phyloP scores from a whole-genome alignment of 805 yeast species.

The Metschnikowia shivogae region DNA sequence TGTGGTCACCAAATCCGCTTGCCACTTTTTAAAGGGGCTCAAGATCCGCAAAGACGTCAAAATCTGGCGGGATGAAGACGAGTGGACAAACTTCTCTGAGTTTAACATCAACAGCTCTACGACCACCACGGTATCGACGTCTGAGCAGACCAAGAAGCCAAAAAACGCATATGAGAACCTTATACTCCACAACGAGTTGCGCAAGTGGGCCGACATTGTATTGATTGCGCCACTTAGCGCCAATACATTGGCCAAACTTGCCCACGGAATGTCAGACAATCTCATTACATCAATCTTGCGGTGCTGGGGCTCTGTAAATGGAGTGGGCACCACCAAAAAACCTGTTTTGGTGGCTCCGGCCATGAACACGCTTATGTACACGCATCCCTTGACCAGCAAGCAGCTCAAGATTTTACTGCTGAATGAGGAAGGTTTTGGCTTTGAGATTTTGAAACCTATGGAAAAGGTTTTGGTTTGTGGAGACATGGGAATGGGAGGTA shows the following conservation, averaged over 20 bases:
- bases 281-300: constrained; percentile 40
- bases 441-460: constrained; percentile 43
- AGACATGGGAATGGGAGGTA: constrained; percentile 48
- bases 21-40: constrained; percentile 59
- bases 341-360: constrained; percentile 47
- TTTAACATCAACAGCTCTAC: constrained; percentile 14
- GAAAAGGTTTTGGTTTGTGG: constrained; percentile 46
- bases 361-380: constrained; percentile 47
- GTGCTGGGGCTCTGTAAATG: constrained; percentile 35
- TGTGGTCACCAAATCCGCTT: constrained; percentile 81
- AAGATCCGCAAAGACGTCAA: constrained; percentile 63
- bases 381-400: constrained; percentile 42
- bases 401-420: constrained; percentile 31
- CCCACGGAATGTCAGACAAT: constrained; percentile 44
- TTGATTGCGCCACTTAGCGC: constrained; percentile 45
- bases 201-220: constrained; percentile 47
- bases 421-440: constrained; percentile 39
- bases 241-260: constrained; percentile 41
- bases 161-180: constrained; percentile 23
- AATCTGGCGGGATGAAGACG: constrained; percentile 92
- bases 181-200: constrained; percentile 41
- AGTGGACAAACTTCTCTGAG: constrained; percentile 60
- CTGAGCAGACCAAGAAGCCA: constrained; percentile 15
- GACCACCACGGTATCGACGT: constrained; percentile 20
- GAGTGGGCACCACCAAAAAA: constrained; percentile 24